Conservation (phyloP, 2,329 filamentous ascomycete genomes). For the Aspergillus puulaauensis region DNA sequence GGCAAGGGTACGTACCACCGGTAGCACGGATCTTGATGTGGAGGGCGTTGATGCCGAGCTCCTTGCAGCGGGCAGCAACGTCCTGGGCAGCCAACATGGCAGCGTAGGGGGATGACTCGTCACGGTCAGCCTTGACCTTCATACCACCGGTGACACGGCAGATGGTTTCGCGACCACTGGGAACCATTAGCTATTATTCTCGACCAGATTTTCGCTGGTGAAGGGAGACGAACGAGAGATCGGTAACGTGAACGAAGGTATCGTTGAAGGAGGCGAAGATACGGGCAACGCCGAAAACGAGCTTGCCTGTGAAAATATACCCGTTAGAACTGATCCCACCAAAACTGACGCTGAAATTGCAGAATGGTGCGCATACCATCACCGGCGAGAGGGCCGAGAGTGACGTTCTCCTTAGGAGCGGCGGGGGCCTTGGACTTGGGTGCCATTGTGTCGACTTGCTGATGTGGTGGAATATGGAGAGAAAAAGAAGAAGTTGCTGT, state of each 20-base stretch:
- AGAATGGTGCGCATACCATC: constrained; percentile 67
- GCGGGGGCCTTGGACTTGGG: constrained; percentile 82
- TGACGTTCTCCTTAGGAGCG: constrained; percentile 91
- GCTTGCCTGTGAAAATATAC: constrained; percentile 65
- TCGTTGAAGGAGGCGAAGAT: constrained; percentile 97
- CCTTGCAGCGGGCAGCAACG: constrained; percentile 87
- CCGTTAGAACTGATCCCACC: constrained; percentile 8
- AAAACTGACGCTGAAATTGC: background rate
- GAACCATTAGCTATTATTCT: constrained; percentile 10
- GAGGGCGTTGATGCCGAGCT: constrained; percentile 86
- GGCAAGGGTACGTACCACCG: constrained; percentile 66
- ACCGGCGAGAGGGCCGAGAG: constrained; percentile 92
- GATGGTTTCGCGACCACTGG: constrained; percentile 99
- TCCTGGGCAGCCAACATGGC: constrained; percentile 99
- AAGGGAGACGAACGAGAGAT: constrained; percentile 72
- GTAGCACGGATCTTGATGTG: constrained; percentile 99
- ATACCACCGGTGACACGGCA: constrained; percentile 99
- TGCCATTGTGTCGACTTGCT: constrained; percentile 70
- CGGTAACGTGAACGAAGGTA: constrained; percentile 97
- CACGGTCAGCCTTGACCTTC: constrained; percentile 99
- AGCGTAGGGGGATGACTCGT: constrained; percentile 99
- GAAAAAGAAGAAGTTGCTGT: constrained; percentile 26
- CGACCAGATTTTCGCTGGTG: background rate
- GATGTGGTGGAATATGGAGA: constrained; percentile 44
- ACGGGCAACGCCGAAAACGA: constrained; percentile 96